Evolutionary conservation across 164 flowering plant species (phyloP).

Genomic region (Berberis thunbergii): DNA sequence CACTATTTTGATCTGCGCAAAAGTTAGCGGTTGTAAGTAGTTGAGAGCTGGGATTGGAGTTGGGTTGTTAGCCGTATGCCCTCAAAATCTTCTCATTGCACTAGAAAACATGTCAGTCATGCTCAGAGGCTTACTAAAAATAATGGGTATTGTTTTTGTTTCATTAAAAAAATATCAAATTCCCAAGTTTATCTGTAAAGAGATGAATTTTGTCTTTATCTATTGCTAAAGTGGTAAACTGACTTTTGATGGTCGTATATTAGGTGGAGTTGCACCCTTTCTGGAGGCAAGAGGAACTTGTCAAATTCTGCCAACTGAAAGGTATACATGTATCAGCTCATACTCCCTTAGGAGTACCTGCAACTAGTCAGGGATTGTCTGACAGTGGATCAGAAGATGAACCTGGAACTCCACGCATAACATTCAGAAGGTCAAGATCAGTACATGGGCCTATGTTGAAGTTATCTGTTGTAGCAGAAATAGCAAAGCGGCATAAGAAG

Average conservation of each 20-base stretch:
- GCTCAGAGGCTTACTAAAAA: too few relatives aligned
- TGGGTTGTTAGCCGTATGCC: too few relatives aligned
- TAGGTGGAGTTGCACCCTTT: conserved; percentile 69
- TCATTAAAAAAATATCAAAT: too few relatives aligned
- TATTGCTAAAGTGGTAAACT: too few relatives aligned
- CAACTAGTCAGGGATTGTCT: conserved; percentile 28
- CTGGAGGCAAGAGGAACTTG: conserved; percentile 71
- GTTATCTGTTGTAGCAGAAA: conserved; percentile 49
- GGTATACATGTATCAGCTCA: conserved; percentile 71
- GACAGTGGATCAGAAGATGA: conserved; percentile 60
- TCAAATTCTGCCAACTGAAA: conserved; percentile 53
- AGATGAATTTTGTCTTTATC: too few relatives aligned
- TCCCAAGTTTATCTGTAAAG: too few relatives aligned
- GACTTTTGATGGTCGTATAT: neutral
- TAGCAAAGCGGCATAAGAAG: conserved; percentile 50
- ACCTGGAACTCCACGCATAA: conserved; percentile 60
- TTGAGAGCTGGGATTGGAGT: too few relatives aligned
- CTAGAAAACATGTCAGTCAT: too few relatives aligned
- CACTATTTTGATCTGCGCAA: too few relatives aligned
- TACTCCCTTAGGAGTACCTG: conserved; percentile 64
- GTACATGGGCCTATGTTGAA: conserved; percentile 72
- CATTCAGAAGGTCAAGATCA: conserved; percentile 60
- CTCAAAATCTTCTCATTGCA: too few relatives aligned
- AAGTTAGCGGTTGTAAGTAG: too few relatives aligned
- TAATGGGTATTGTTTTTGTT: too few relatives aligned